Evolutionary conservation across 345 rosid species (phyloP).

Genomic region (Excoecaria agallocha): DNA sequence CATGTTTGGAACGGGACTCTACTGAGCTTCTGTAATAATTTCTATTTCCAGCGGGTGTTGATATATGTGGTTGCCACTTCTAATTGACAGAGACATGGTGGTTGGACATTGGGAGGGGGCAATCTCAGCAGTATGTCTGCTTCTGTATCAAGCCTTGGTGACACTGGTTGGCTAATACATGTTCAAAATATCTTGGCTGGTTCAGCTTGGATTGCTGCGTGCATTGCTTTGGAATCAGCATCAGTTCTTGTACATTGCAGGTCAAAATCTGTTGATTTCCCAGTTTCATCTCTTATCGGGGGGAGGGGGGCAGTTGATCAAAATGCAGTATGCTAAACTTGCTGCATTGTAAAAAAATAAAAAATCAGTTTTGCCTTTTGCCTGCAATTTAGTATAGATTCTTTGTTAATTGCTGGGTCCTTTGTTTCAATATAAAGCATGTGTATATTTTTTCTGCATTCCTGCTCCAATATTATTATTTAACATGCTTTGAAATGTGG

Average conservation of each 20-base stretch:
- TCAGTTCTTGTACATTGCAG: conserved; percentile 99
- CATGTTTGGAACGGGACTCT: not conserved
- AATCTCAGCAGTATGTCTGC: conserved; percentile 99
- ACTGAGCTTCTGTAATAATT: not conserved
- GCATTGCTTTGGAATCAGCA: conserved; percentile 84
- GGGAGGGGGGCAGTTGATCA: no score
- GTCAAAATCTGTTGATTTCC: conserved; percentile 37
- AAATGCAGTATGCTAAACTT: not conserved
- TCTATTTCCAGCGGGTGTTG: not conserved
- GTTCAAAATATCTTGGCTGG: conserved; percentile 96
- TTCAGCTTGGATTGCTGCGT: conserved; percentile 98
- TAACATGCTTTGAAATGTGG: not conserved
- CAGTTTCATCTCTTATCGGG: no score
- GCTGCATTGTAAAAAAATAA: not conserved
- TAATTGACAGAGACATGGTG: conserved; percentile 85
- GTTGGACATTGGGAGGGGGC: conserved; percentile 98
- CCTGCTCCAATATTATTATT: not conserved
- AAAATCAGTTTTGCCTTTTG: not conserved
- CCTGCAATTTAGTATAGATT: not conserved
- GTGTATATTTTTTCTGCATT: not conserved
- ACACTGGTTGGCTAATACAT: conserved; percentile 97
- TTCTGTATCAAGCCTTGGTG: conserved; percentile 95
- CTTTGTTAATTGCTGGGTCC: not conserved
- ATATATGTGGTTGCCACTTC: conserved; percentile 4
- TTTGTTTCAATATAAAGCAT: not conserved